A percentile compares a stretch with the other conserved stretches of the same genome.
Conservation (phyloP, 352 stramenopile genomes). For the Phytophthora ohioensis region DNA sequence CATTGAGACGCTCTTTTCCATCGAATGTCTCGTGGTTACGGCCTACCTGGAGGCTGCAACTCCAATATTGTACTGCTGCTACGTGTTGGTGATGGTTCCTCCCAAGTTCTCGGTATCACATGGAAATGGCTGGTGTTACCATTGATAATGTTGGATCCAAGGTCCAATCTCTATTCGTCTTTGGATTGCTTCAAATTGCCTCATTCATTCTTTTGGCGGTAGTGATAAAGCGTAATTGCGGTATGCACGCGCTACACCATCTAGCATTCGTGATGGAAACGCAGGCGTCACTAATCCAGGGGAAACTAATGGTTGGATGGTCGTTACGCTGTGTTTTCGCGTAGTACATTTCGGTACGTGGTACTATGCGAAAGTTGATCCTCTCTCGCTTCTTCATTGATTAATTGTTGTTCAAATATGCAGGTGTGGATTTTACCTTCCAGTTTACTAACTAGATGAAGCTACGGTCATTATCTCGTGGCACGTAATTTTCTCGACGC, state of each 20-base stretch:
- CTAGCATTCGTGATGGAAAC: constrained; percentile 41
- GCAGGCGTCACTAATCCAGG: constrained; percentile 26
- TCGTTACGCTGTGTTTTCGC: constrained; percentile 16
- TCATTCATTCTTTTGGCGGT: constrained; percentile 28
- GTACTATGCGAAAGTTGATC: neutral
- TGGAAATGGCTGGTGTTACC: constrained; percentile 11
- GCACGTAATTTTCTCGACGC: too few relatives aligned
- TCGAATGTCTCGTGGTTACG: constrained; percentile 41
- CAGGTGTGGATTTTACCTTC: constrained; percentile 21
- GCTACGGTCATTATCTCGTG: neutral
- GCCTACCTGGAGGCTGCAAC: constrained; percentile 47
- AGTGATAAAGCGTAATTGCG: constrained; percentile 23
- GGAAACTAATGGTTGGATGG: constrained; percentile 25
- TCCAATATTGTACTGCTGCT: constrained; percentile 35
- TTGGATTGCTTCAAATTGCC: constrained; percentile 27
- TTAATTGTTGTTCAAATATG: neutral
- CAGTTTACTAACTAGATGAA: neutral
- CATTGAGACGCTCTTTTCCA: constrained; percentile 28
- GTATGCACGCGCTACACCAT: constrained; percentile 28
- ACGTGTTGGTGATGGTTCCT: constrained; percentile 30
- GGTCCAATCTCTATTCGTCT: constrained; percentile 25
- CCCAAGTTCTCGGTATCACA: constrained; percentile 25
- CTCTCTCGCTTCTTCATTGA: neutral
- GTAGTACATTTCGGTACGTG: constrained; percentile 22
- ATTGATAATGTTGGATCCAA: neutral